Evolutionary conservation across 768 basidiomycete genomes (phyloP), one percentile per base, ranked within the genome.

Genomic region (Amanita thiersii): DNA sequence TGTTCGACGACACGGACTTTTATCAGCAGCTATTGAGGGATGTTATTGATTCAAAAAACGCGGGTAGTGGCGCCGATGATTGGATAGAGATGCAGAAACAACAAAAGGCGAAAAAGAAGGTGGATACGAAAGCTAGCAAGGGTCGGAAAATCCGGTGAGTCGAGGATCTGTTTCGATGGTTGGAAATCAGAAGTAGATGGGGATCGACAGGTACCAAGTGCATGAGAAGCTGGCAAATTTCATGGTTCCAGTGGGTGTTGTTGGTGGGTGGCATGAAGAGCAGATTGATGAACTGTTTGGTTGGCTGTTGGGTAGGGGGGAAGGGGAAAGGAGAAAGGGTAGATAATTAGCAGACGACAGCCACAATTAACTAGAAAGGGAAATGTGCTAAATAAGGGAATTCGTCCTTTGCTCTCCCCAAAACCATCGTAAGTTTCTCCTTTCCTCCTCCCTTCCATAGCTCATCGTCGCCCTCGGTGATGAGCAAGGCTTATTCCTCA

Each of bases 151-250:
- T 99, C 47, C 74, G 93, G 80, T 86, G 29, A 21, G 77, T 64
- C 6, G 20, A n/a, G 32, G 19, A 33, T 23, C 37, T 28, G 30
- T 17, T 31, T 32, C n/a, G 1, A 6, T 10, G 15, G 23, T 34
- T 11, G 4, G 25, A 3, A 42, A 11, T 12, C 35, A 24, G 36
- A 12, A 2, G 4, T 5, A 2, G 7, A 14, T 24, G 3, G 24
- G 15, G 17, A 28, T 23, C 14, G 17, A 33, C 56, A 86, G 88
- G 42, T 96, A 91, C 58, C 86, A 94, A 49, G 80, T 88, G 1
- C 96, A 98, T 55, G 92, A 98, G 53, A 98, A 96, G 65, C 66
- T 96, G 37, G 88, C 92, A 59, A 91, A 92, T 60, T 98, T 97
- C 57, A 94, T 94, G 85, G 88, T 92, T 1, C 94, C 94, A 4